Percentiles rank a stretch among this genome's conserved stretches.
phyloP scores from a whole-genome alignment of 2,329 filamentous ascomycete species.

The Fusarium verrucosum region DNA sequence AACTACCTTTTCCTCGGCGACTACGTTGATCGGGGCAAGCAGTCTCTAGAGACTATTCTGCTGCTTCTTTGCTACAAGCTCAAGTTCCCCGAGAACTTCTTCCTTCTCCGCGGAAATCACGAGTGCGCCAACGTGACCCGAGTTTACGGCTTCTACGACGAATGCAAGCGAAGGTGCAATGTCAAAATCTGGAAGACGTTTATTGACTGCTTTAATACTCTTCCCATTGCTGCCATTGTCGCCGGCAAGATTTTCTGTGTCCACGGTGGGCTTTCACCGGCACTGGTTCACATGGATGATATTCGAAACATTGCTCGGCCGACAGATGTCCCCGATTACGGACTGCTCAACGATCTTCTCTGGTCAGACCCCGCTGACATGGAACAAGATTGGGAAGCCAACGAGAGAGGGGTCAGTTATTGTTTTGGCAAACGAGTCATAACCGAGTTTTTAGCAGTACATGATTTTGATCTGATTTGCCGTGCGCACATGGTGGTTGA shows the following conservation, averaged over 20 bases:
- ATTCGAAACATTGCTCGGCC: constrained; percentile 95
- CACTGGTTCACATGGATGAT: constrained; percentile 95
- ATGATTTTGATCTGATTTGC: constrained; percentile 97
- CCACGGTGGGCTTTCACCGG: constrained; percentile 95
- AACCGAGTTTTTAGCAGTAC: constrained; percentile 90
- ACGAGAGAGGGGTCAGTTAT: constrained; percentile 96
- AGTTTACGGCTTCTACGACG: constrained; percentile 99
- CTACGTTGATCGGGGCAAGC: constrained; percentile 98
- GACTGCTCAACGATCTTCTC: constrained; percentile 90
- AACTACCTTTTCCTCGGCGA: constrained; percentile 99
- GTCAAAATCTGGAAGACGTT: constrained; percentile 99
- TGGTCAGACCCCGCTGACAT: constrained; percentile 99
- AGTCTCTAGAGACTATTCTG: constrained; percentile 98
- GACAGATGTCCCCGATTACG: constrained; percentile 97
- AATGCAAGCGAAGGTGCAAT: constrained; percentile 99
- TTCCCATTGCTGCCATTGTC: constrained; percentile 98
- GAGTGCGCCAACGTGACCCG: constrained; percentile 99
- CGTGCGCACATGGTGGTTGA: constrained; percentile 99
- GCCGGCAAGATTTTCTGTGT: constrained; percentile 99
- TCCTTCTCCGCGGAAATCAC: constrained; percentile 97
- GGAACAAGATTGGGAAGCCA: constrained; percentile 97
- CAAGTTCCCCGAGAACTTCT: constrained; percentile 99
- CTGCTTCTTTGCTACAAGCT: constrained; percentile 98
- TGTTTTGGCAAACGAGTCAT: constrained; percentile 99
- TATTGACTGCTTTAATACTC: constrained; percentile 98